Evolutionary conservation across 177 flowering plant species (phyloP), one percentile per base, ranked within the genome.

Genomic region (Tripterygium wilfordii): DNA sequence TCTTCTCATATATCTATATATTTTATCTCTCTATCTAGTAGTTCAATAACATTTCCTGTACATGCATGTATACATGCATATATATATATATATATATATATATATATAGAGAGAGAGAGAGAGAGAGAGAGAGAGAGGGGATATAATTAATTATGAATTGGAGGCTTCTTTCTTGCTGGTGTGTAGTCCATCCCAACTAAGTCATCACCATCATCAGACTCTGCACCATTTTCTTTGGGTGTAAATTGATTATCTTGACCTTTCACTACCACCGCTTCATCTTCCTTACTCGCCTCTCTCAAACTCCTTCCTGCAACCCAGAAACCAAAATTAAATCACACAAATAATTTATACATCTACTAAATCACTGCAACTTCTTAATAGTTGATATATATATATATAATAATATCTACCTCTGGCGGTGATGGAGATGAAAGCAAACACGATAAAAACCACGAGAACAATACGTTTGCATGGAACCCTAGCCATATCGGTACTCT

Each of bases 151-250:
- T 68, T 64, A 39, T 68, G 73, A 31, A 68, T 60, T 5, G 72
- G 77, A 56, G 70, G 61, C 45, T 62, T 71, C 49, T 48, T 64
- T 53, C 36, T 47, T 7, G 69, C 65, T 3, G 70, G 77, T 27
- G 70, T 56, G 43, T 71, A 71, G 47, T 71, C 77, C 64, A 65
- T 58, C n/a, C 38, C 35, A 16, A 38, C 57, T 9, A 71, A 32
- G 1, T 64, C 73, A 21, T 61, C 68, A 16, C 3, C 31, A 15
- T 21, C 30, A n/a, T n/a, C n/a, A n/a, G n/a, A n/a, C n/a, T n/a
- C 5, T 23, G 15, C 12, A 12, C 31, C 27, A 1, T 51, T 42
- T 33, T 36, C 45, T 25, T 32, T 37, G 32, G 58, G 30, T 15
- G 20, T 17, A 6, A 13, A 10, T 45, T 21, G 18, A 41, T 53